Evolutionary conservation across 2,329 filamentous ascomycete species (phyloP), one percentile per base, ranked within the genome.

Genomic region (Fusarium chlamydosporum): DNA sequence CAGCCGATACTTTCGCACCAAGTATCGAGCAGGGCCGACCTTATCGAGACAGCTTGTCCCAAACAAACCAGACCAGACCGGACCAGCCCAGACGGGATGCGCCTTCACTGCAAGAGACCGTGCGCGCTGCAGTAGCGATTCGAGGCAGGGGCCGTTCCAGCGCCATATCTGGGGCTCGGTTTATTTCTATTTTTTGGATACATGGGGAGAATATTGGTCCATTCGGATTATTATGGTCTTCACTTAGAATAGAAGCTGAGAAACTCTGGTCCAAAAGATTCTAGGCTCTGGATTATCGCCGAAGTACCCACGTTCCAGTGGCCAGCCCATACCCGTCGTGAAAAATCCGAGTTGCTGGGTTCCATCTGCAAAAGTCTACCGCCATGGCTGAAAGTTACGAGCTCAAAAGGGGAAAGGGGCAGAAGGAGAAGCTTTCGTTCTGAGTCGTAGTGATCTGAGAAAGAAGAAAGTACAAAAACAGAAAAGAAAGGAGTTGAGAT

Each of bases 101-200:
- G 47, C 29, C 45, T 53, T 40, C 18, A 53, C 20, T 34, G 50
- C 53, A 40, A 45, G 40, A 66, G 48, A n/a, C 56, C 51, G 41
- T 67, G 62, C 56, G n/a, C 56, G n/a, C 58, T 68, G 47, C 34
- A 51, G 34, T 50, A 64, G 43, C 43, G 64, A 67, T 64, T 53
- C 31, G 34, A 69, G 61, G 63, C 66, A 69, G 66, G 66, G 66
- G 66, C 64, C 53, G 58, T 64, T 64, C 58, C 61, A 69, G 66
- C 65, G 56, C 56, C 48, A 50, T 69, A 58, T 68, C 61, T 48
- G 47, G 61, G 56, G 37, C 37, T 54, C 31, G 37, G 34, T 52
- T 58, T 33, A 52, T 41, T 47, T 35, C 33, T 40, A 26, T 35
- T 51, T 43, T 69, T 33, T 69, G 52, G 66, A 61, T 50, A 38